These are phyloP conservation scores for Pulveroboletus sp. DNA, from an alignment of 768 basidiomycete species.

Conservation along the genomic window DNA sequence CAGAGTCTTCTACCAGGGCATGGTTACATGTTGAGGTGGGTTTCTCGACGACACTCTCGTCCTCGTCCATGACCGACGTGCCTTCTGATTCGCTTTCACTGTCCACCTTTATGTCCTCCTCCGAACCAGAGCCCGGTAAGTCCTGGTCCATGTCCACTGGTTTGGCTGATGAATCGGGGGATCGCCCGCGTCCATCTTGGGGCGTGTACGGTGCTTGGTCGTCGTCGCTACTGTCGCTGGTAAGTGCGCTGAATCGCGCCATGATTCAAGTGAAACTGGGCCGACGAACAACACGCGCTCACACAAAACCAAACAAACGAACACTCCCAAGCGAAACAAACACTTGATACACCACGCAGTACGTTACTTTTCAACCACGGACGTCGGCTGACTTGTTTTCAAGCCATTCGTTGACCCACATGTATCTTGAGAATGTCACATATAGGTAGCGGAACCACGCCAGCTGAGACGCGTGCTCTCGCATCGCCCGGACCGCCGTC, in stretches of 20 bases:
- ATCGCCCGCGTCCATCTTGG: slow-evolving; percentile 18
- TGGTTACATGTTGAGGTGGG: slow-evolving; percentile 33
- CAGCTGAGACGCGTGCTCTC: slow-evolving; percentile 67
- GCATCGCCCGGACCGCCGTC: slow-evolving; percentile 63
- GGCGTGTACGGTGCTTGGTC: slow-evolving; percentile 37
- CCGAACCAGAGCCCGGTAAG: slow-evolving; percentile 24
- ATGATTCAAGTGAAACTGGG: slow-evolving; percentile 32
- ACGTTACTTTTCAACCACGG: too few species aligned
- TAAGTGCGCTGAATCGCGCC: slow-evolving; percentile 66
- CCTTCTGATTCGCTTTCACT: slow-evolving; percentile 38
- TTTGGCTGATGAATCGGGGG: slow-evolving; percentile 16
- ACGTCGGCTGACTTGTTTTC: slow-evolving; percentile 33
- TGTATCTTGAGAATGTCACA: slow-evolving; percentile 73
- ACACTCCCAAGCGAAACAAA: slow-evolving; percentile 7
- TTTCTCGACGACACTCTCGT: slow-evolving; percentile 36
- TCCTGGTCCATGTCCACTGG: slow-evolving; percentile 31
- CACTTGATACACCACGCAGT: background rate
- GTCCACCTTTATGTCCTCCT: slow-evolving; percentile 27
- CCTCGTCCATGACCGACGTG: slow-evolving; percentile 48
- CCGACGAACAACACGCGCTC: slow-evolving; percentile 20
- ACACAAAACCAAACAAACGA: slow-evolving; percentile 28
- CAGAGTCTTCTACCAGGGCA: slow-evolving; percentile 51
- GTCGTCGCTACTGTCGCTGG: slow-evolving; percentile 53
- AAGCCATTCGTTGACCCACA: slow-evolving; percentile 90
- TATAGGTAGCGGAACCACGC: slow-evolving; percentile 91